Percentiles rank a stretch among this genome's conserved stretches.
These are phyloP conservation scores for Fusarium hostae DNA, from an alignment of 2,329 filamentous ascomycete species.

Conservation along the genomic window DNA sequence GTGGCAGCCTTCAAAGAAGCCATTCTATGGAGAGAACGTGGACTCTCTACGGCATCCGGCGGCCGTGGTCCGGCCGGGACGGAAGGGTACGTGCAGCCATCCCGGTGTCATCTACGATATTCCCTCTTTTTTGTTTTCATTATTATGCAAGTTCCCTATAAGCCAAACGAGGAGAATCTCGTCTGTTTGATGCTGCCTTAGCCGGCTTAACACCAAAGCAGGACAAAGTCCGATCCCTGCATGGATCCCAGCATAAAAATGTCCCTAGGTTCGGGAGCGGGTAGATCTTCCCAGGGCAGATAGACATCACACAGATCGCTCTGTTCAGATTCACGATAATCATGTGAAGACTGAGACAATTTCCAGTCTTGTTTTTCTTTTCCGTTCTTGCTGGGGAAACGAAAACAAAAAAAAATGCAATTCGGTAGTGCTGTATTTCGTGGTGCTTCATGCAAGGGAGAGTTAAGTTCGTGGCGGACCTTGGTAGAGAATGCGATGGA, in stretches of 20 bases:
- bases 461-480: constrained; percentile 4
- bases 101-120: not conserved
- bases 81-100: constrained; percentile 1
- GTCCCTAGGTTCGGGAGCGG: constrained; percentile 24
- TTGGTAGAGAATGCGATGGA: constrained; percentile 1
- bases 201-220: constrained; percentile 3
- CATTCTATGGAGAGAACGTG: constrained; percentile 22
- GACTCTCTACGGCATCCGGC: constrained; percentile 13
- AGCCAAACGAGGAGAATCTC: not conserved
- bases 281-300: constrained; percentile 34
- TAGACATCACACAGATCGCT: constrained; percentile 4
- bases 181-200: constrained; percentile 1
- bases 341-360: constrained; percentile 23
- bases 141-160: constrained; percentile 4
- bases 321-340: constrained; percentile 4
- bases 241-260: constrained; percentile 8
- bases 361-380: constrained; percentile 1
- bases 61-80: constrained; percentile 18
- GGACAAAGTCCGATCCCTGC: constrained; percentile 18
- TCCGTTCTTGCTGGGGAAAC: constrained; percentile 1
- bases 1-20: not conserved
- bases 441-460: constrained; percentile 13
- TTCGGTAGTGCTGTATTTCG: not conserved
- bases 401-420: constrained; percentile 11
- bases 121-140: not conserved